Evolutionary conservation across 306 rosid species (phyloP).

Genomic region (Cyclanthera cordifolia): DNA sequence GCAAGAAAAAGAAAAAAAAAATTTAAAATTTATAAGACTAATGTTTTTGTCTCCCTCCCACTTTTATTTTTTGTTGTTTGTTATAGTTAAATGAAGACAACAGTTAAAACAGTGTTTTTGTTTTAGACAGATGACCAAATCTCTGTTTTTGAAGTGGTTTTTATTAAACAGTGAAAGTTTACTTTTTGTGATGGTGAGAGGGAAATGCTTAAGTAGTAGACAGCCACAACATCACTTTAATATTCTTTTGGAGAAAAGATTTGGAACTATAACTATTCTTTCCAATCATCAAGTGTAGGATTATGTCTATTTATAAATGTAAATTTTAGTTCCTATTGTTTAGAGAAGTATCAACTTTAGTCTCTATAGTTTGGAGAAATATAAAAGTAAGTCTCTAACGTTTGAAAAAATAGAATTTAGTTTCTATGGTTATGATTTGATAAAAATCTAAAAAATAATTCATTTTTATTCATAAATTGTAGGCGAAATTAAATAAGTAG

Average conservation of each 20-base stretch:
- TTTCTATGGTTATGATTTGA: no score
- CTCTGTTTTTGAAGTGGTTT: neutral
- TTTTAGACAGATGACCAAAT: neutral
- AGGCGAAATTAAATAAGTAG: no score
- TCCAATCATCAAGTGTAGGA: slow-evolving; percentile 2
- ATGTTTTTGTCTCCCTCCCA: neutral
- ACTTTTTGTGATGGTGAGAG: neutral
- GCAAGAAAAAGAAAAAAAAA: neutral
- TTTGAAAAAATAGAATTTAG: no score
- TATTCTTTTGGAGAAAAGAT: neutral
- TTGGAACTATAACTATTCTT: neutral
- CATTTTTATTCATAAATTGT: no score
- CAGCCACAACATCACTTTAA: neutral
- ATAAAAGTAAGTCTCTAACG: no score
- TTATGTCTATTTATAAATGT: neutral
- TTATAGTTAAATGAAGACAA: neutral
- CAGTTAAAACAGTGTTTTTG: neutral
- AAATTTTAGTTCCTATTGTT: no score
- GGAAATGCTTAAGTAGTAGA: neutral
- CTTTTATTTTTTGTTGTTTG: neutral
- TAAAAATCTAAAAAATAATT: no score
- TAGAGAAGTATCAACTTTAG: no score
- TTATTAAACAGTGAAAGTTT: neutral
- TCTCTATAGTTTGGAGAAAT: no score
- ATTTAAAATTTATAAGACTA: neutral